These are phyloP conservation scores for Paxillus ammoniavirescens DNA, from an alignment of 768 basidiomycete species.

Conservation along the genomic window DNA sequence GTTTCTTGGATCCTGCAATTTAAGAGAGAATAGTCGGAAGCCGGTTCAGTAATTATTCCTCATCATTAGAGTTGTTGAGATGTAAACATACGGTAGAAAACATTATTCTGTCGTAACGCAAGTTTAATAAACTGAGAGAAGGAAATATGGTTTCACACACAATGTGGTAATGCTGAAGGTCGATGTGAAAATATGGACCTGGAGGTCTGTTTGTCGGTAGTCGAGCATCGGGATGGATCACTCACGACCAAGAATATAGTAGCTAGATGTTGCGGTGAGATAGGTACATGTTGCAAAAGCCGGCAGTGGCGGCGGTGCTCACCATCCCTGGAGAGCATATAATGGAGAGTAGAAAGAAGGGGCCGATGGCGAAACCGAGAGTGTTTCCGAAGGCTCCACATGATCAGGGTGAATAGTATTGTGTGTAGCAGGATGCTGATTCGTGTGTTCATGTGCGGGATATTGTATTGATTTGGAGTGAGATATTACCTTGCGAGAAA, in stretches of 20 bases:
- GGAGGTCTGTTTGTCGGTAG: background rate
- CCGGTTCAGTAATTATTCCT: background rate
- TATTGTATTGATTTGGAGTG: background rate
- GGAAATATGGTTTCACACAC: background rate
- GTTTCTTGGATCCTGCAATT: background rate
- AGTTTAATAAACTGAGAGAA: background rate
- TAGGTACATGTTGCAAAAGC: background rate
- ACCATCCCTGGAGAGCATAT: slow-evolving; percentile 6
- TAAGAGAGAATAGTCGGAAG: background rate
- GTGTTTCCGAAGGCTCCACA: slow-evolving; percentile 7
- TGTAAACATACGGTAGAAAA: background rate
- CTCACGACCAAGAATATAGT: background rate
- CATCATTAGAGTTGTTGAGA: background rate
- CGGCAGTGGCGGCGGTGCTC: background rate
- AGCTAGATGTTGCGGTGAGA: background rate
- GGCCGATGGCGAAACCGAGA: background rate
- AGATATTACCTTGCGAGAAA: background rate
- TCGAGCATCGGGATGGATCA: background rate
- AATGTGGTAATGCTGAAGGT: background rate
- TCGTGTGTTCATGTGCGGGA: background rate
- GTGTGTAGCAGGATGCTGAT: slow-evolving; percentile 2
- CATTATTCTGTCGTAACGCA: background rate
- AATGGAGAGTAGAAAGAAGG: slow-evolving; percentile 2
- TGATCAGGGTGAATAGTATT: slow-evolving; percentile 3
- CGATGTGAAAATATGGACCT: background rate